Conservation (phyloP, 2,329 filamentous ascomycete species). For the Colletotrichum sp. region DNA sequence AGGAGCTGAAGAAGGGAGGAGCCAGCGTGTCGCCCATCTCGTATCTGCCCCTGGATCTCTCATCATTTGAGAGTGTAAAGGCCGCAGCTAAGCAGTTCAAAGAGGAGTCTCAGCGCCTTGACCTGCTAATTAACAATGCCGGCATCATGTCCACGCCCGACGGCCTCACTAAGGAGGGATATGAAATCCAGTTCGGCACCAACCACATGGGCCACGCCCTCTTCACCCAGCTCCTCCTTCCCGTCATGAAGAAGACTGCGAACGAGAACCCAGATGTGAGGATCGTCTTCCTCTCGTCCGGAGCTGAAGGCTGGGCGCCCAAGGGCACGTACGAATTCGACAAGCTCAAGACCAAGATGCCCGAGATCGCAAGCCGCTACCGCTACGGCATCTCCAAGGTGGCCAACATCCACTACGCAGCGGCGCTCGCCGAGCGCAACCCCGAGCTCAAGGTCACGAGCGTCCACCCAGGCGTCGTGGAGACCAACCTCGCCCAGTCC, state of each 20-base stretch:
- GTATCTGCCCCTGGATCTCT: conserved; percentile 12
- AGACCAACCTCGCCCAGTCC: conserved; percentile 28
- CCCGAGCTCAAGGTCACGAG: conserved; percentile 30
- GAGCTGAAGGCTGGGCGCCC: conserved; percentile 26
- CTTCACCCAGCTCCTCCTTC: conserved; percentile 26
- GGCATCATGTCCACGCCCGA: conserved; percentile 30
- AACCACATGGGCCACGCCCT: conserved; percentile 34
- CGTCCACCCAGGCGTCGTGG: conserved; percentile 34
- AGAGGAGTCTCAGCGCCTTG: conserved; percentile 25
- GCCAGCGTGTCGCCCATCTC: background rate
- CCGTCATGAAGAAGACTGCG: conserved; percentile 27
- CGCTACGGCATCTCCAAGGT: conserved; percentile 39
- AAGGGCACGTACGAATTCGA: conserved; percentile 34
- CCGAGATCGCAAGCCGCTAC: conserved; percentile 25
- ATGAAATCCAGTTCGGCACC: conserved; percentile 34
- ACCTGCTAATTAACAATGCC: conserved; percentile 34
- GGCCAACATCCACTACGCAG: conserved; percentile 35
- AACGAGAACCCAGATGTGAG: conserved; percentile 26
- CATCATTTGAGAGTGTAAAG: conserved; percentile 19
- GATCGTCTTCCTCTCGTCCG: conserved; percentile 33
- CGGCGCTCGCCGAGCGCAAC: conserved; percentile 31
- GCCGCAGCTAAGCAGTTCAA: conserved; percentile 16
- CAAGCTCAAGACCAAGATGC: conserved; percentile 28
- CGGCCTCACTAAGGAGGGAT: conserved; percentile 29
- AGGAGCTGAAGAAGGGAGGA: background rate